Percentiles rank a stretch among this genome's conserved stretches.
phyloP scores from a whole-genome alignment of 306 rosid genomes.

The Fagus sylvatica region DNA sequence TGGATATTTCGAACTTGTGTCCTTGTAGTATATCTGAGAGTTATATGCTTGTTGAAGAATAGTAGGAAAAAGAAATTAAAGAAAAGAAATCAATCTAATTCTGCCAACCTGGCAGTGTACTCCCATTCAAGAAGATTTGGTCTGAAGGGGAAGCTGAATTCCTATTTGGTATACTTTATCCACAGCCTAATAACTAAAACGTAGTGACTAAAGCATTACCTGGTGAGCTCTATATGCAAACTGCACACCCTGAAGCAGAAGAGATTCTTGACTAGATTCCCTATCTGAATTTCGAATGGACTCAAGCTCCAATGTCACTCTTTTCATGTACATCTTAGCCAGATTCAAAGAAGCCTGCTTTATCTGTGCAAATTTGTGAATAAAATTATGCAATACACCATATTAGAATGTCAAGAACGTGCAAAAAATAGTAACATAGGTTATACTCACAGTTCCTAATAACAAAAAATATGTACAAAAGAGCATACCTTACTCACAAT shows the following conservation, averaged over 20 bases:
- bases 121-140: neutral
- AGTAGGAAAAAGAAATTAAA: neutral
- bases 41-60: neutral
- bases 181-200: neutral
- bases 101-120: neutral
- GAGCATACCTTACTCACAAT: constrained; percentile 58
- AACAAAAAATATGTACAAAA: neutral
- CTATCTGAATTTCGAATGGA: constrained; percentile 65
- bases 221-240: constrained; percentile 89
- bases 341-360: constrained; percentile 77
- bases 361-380: constrained; percentile 51
- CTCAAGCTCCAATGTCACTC: constrained; percentile 77
- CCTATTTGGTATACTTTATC: neutral
- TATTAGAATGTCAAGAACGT: neutral
- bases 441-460: neutral
- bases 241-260: constrained; percentile 80
- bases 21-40: neutral
- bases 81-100: neutral
- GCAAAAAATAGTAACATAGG: neutral
- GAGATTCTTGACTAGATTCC: constrained; percentile 84
- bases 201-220: constrained; percentile 42
- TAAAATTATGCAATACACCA: constrained; percentile 14
- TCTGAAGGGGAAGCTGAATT: neutral
- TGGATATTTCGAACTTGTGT: neutral
- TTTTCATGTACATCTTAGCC: constrained; percentile 82